Evolutionary conservation across 2,329 filamentous ascomycete genomes (phyloP).

Genomic region (Calycina herbarum): DNA sequence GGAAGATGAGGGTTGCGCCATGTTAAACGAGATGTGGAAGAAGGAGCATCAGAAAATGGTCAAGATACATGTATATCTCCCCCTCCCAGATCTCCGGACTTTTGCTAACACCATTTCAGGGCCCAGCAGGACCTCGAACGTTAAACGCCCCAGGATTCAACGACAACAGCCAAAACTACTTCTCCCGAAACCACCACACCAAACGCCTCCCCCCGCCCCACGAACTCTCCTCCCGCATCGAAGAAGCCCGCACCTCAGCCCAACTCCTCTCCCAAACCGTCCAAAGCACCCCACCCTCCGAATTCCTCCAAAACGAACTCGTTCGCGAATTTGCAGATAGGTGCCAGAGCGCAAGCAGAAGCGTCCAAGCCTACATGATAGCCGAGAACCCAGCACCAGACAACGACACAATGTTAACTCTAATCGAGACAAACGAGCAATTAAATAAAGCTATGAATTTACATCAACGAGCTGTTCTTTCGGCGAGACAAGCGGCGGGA

Average conservation of each 20-base stretch:
- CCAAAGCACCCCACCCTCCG: slow-evolving; percentile 75
- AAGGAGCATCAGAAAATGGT: slow-evolving; percentile 72
- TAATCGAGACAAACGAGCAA: slow-evolving; percentile 95
- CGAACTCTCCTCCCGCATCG: slow-evolving; percentile 79
- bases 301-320: slow-evolving; percentile 81
- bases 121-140: slow-evolving; percentile 39
- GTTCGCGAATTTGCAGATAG: slow-evolving; percentile 89
- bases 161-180: slow-evolving; percentile 57
- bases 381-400: slow-evolving; percentile 78
- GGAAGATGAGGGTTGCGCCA: slow-evolving; percentile 70
- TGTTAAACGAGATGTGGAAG: slow-evolving; percentile 82
- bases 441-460: slow-evolving; percentile 78
- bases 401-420: slow-evolving; percentile 87
- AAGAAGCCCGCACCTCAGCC: slow-evolving; percentile 87
- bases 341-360: slow-evolving; percentile 76
- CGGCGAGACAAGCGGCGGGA: slow-evolving; percentile 57
- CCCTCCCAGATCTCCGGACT: background rate
- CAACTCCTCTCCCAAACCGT: slow-evolving; percentile 91
- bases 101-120: slow-evolving; percentile 24
- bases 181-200: slow-evolving; percentile 51
- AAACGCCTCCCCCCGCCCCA: slow-evolving; percentile 61
- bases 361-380: slow-evolving; percentile 83
- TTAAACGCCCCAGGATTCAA: slow-evolving; percentile 47
- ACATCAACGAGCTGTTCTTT: slow-evolving; percentile 78
- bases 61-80: slow-evolving; percentile 45